Evolutionary conservation across 2,329 filamentous ascomycete genomes (phyloP), one percentile per base, ranked within the genome.

Genomic region (Aspergillus sp.): DNA sequence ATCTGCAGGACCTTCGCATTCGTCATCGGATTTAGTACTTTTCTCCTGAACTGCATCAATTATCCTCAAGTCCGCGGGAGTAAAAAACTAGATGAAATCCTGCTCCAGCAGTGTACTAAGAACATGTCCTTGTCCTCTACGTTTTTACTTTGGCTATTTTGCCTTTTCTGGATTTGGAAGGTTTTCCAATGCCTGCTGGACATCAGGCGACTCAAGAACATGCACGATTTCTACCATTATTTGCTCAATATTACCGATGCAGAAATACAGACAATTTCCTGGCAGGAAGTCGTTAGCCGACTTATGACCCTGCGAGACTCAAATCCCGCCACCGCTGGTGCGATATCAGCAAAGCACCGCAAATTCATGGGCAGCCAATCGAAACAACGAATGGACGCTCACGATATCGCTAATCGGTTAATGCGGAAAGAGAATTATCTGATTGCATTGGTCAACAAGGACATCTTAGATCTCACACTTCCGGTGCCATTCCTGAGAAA

Each of bases 381-480:
- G 23, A 96, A 97, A 75, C 92, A 98, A 78, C 86, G 94, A 64
- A 89, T 99, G 69, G 95, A 97, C 77, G 95, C 95, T 11, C 92
- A 97, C 71, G 95, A 97, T 72, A 98, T 99, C 74, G 95, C 95
- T 7, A 99, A 98, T 73, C 88, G 95, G 34, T 80, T 99, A 50
- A 98, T 99, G 95, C 89, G 95, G 62, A 91, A 92, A 72, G 94
- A 97, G 65, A 99, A 99, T 72, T 99, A 97, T 71, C 86, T 97
- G 65, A 97, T 99, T 70, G 95, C 95, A 4, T 83, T 99, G 71
- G 92, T 98, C 80, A 99, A 99, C 82, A 98, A 99, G 76, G 95
- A 98, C 64, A 87, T 98, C 43, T 79, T 99, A 47, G 89, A 99
- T 72, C 82, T 98, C 50, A 93, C 91, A 0, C 84, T 97, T 3